Conservation (phyloP, 73 alveolate genomes). For the Paramecium bursaria region DNA sequence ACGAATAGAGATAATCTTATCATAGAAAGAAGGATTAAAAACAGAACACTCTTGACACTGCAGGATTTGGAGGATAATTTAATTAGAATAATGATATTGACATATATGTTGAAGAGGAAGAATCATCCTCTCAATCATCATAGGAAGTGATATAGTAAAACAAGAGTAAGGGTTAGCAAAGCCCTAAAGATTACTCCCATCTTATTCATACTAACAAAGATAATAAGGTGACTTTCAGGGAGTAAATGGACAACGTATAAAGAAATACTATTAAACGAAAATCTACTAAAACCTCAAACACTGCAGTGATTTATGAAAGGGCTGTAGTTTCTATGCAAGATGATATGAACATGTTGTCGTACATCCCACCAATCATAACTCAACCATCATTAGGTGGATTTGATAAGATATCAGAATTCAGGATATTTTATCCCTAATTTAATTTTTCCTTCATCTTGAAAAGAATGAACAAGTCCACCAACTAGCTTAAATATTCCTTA, state of each 20-base stretch:
- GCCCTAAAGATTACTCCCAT: background rate
- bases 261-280: conserved; percentile 45
- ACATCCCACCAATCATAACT: conserved; percentile 31
- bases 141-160: background rate
- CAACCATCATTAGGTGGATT: conserved; percentile 48
- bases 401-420: conserved; percentile 31
- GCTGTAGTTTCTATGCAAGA: conserved; percentile 17
- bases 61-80: conserved; percentile 53
- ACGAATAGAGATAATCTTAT: conserved; percentile 29
- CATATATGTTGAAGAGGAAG: background rate
- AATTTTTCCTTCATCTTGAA: conserved; percentile 17
- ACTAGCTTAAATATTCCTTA: background rate
- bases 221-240: background rate
- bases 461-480: background rate
- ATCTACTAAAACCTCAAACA: conserved; percentile 26
- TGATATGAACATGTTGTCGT: background rate
- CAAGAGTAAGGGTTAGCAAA: background rate
- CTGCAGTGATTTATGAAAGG: conserved; percentile 26
- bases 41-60: conserved; percentile 54
- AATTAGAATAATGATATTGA: background rate
- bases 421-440: conserved; percentile 21
- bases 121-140: background rate
- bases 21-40: conserved; percentile 30
- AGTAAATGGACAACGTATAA: background rate
- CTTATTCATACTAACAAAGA: background rate